phyloP scores from a whole-genome alignment of 148 eudicot species.

The Chenopodium quinoa region DNA sequence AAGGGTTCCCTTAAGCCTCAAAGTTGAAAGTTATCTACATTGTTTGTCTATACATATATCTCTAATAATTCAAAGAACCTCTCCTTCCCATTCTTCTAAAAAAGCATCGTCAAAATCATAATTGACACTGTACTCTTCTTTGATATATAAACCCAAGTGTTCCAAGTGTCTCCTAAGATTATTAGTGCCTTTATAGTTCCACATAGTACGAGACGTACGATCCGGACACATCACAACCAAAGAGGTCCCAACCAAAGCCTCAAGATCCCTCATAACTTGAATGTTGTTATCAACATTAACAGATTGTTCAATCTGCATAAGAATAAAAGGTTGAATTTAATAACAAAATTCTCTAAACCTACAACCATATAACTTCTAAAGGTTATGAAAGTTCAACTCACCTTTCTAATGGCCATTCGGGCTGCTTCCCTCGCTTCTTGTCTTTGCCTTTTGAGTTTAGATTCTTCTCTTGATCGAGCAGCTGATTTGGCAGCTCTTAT shows the following conservation, averaged over 20 bases:
- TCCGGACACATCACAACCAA: constrained; percentile 12
- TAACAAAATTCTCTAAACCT: background rate
- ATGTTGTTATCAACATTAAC: constrained; percentile 54
- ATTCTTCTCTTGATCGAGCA: constrained; percentile 35
- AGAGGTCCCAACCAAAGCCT: constrained; percentile 38
- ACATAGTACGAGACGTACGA: constrained; percentile 11
- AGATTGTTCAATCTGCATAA: constrained; percentile 69
- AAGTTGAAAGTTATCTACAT: background rate
- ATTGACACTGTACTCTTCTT: constrained; percentile 40
- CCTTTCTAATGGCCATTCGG: constrained; percentile 62
- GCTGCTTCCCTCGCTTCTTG: constrained; percentile 62
- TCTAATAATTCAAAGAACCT: constrained; percentile 17
- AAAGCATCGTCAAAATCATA: constrained; percentile 33
- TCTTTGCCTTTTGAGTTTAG: constrained; percentile 44
- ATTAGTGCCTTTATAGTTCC: constrained; percentile 11
- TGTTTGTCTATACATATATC: background rate
- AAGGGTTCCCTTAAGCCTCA: constrained; percentile 2
- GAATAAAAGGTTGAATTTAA: background rate
- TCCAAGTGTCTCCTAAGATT: constrained; percentile 48
- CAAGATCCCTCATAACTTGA: constrained; percentile 51
- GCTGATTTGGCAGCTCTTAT: constrained; percentile 45
- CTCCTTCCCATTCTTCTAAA: constrained; percentile 45
- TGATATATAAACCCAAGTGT: constrained; percentile 56
- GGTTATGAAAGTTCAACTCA: constrained; percentile 26
- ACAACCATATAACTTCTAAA: constrained; percentile 3